These are phyloP conservation scores for Trichoderma endophyticum DNA, from an alignment of 2,329 filamentous ascomycete genomes.

Conservation along the genomic window DNA sequence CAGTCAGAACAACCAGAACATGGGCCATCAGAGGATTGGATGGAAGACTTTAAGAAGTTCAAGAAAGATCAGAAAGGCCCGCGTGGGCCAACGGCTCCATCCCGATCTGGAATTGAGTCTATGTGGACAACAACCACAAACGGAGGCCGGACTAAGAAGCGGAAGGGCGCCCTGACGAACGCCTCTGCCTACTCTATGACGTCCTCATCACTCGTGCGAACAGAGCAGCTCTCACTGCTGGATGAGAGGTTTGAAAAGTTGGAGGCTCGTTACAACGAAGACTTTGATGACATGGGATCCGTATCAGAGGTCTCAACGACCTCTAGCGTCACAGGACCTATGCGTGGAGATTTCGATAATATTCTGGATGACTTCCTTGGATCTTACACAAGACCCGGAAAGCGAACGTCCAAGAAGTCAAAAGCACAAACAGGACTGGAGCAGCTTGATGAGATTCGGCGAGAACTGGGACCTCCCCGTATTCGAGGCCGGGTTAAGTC, in stretches of 20 bases:
- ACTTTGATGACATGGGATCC: conserved; percentile 50
- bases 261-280: conserved; percentile 68
- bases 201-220: conserved; percentile 80
- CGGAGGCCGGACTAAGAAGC: conserved; percentile 84
- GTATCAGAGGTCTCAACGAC: conserved; percentile 60
- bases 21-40: conserved; percentile 73
- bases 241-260: conserved; percentile 91
- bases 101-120: conserved; percentile 64
- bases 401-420: conserved; percentile 74
- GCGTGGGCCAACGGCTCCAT: conserved; percentile 37
- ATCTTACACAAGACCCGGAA: conserved; percentile 66
- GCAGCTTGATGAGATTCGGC: conserved; percentile 86
- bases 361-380: conserved; percentile 93
- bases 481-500: conserved; percentile 39
- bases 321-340: conserved; percentile 65
- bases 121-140: conserved; percentile 73
- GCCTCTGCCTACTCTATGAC: conserved; percentile 90
- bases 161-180: conserved; percentile 88
- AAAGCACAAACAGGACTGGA: conserved; percentile 77
- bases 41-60: conserved; percentile 90
- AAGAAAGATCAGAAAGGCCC: conserved; percentile 70
- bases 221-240: conserved; percentile 78
- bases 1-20: conserved; percentile 48
- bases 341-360: conserved; percentile 76
- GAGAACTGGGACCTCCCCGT: conserved; percentile 72